Conservation (phyloP, 75 land plant genomes). For the Pinus taeda region DNA sequence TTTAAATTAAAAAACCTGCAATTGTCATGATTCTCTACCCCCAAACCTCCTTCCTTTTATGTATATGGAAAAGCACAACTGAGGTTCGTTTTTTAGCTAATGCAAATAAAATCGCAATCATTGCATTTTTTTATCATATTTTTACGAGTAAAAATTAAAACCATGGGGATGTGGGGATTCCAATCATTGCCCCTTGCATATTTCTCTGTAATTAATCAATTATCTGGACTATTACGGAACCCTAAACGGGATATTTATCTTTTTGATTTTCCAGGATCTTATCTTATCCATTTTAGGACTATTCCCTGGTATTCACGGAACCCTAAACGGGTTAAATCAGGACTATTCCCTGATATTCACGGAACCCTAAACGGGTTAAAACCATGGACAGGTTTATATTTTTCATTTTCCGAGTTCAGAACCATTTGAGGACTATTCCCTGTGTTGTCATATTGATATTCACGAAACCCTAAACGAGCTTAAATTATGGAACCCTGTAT, state of each 20-base stretch:
- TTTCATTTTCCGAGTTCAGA: not conserved
- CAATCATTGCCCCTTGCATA: conserved; percentile 6
- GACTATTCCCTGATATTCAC: not conserved
- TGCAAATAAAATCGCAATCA: too few relatives aligned
- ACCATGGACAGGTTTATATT: not conserved
- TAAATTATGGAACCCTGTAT: too few relatives aligned
- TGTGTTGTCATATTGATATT: not conserved
- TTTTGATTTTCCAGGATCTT: not conserved
- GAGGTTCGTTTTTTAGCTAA: too few relatives aligned
- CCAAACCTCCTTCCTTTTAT: too few relatives aligned
- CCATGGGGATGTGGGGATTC: not conserved
- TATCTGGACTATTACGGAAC: not conserved
- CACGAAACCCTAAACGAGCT: too few relatives aligned
- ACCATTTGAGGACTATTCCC: not conserved
- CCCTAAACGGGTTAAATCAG: too few relatives aligned
- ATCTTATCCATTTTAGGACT: not conserved
- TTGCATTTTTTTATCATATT: too few relatives aligned
- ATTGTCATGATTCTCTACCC: too few relatives aligned
- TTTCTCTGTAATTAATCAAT: not conserved
- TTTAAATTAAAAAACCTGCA: too few relatives aligned
- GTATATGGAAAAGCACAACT: too few relatives aligned
- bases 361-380: too few relatives aligned
- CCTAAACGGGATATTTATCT: not conserved
- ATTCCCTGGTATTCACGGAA: not conserved
- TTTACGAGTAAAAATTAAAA: too few relatives aligned